Evolutionary conservation across 2,329 filamentous ascomycete genomes (phyloP).

Genomic region (Sporothrix pallida): DNA sequence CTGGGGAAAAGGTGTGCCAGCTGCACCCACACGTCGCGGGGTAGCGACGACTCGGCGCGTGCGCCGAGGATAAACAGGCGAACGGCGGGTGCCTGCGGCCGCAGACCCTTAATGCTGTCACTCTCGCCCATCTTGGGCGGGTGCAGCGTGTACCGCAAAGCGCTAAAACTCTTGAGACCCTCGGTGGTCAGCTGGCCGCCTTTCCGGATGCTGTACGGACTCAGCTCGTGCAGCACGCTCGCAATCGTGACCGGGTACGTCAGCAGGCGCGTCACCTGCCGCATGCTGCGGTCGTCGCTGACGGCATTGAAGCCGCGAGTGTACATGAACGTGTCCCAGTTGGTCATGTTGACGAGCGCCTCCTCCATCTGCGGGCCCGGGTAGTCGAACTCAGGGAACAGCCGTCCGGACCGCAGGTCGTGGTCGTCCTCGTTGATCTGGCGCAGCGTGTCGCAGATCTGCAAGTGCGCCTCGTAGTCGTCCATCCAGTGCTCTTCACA

Average conservation of each 20-base stretch:
- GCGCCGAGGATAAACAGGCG: constrained; percentile 93
- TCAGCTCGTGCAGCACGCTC: constrained; percentile 91
- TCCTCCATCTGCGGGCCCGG: constrained; percentile 90
- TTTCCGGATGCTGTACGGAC: constrained; percentile 82
- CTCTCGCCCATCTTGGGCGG: constrained; percentile 81
- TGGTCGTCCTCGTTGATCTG: constrained; percentile 99
- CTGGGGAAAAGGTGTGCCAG: constrained; percentile 94
- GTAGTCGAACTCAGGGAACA: constrained; percentile 93
- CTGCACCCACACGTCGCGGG: constrained; percentile 92
- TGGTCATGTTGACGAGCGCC: constrained; percentile 93
- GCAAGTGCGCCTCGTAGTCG: constrained; percentile 89
- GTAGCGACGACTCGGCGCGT: constrained; percentile 94
- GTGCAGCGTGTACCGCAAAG: constrained; percentile 90
- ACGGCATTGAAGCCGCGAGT: constrained; percentile 89
- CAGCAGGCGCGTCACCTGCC: constrained; percentile 88
- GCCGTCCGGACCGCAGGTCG: constrained; percentile 85
- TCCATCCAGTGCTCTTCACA: constrained; percentile 94
- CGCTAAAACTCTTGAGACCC: constrained; percentile 90
- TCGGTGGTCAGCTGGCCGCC: constrained; percentile 81
- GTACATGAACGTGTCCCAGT: constrained; percentile 97
- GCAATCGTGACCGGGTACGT: constrained; percentile 94
- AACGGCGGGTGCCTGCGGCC: constrained; percentile 83
- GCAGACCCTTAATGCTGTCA: constrained; percentile 75
- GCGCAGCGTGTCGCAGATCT: constrained; percentile 87
- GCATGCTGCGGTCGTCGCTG: constrained; percentile 86